Conservation (phyloP, 139 green algal species). For the Mesostigma viride region DNA sequence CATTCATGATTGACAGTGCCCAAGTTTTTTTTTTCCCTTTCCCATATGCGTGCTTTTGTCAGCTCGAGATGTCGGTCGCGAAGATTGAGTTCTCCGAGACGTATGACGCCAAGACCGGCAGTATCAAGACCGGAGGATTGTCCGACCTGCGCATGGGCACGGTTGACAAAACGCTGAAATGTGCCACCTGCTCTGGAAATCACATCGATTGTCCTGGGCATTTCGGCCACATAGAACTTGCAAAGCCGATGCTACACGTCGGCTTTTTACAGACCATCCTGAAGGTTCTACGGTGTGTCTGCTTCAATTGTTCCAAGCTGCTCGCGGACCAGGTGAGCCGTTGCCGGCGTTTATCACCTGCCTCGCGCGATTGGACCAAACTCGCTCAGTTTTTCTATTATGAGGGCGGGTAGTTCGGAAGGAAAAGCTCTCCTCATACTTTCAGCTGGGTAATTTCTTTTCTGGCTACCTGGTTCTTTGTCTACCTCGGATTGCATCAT, state of each 20-base stretch:
- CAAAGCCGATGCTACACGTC: conserved; percentile 88
- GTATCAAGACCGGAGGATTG: conserved; percentile 60
- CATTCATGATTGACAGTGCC: neutral
- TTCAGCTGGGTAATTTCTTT: too few species aligned
- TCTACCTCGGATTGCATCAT: too few species aligned
- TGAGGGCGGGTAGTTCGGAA: too few species aligned
- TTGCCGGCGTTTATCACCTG: too few species aligned
- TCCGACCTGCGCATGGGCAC: conserved; percentile 84
- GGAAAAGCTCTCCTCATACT: too few species aligned
- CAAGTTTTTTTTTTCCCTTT: neutral
- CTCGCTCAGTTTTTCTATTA: too few species aligned
- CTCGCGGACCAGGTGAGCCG: conserved; percentile 62
- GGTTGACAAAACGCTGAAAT: conserved; percentile 49
- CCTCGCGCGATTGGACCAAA: too few species aligned
- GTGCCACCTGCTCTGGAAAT: conserved; percentile 26
- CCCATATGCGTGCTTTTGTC: neutral
- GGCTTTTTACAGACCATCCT: conserved; percentile 92
- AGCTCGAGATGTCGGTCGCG: conserved; percentile 52
- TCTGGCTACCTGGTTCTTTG: too few species aligned
- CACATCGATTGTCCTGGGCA: conserved; percentile 83
- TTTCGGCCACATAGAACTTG: conserved; percentile 95
- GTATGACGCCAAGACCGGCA: conserved; percentile 75
- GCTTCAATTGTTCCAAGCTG: conserved; percentile 77
- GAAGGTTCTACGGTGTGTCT: conserved; percentile 84
- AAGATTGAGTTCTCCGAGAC: conserved; percentile 68